Conservation (phyloP, 2,329 filamentous ascomycete species). For the Aspergillus sp. region DNA sequence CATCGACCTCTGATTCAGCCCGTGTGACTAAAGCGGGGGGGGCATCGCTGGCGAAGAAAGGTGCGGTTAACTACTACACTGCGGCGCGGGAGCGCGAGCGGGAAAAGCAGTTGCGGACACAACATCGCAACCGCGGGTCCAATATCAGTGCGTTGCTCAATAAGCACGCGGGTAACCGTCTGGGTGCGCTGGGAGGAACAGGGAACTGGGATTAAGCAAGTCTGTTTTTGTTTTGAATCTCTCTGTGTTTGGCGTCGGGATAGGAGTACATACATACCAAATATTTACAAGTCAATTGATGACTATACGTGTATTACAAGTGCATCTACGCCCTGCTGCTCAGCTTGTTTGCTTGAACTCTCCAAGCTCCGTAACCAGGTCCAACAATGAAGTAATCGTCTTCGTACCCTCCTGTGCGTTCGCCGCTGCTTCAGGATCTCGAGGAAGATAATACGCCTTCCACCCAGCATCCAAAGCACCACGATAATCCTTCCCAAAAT, state of each 20-base stretch:
- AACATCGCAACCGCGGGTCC: conserved; percentile 49
- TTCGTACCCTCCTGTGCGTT: conserved; percentile 12
- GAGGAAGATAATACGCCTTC: conserved; percentile 40
- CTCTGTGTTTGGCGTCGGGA: neutral
- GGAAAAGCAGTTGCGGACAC: conserved; percentile 57
- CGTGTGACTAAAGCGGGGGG: conserved; percentile 39
- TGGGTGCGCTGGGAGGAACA: conserved; percentile 40
- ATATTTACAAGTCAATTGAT: neutral
- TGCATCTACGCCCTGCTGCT: conserved; percentile 3
- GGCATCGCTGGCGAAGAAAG: conserved; percentile 60
- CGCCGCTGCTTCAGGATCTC: conserved; percentile 19
- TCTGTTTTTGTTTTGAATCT: conserved; percentile 1
- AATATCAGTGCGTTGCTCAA: conserved; percentile 43
- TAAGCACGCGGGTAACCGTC: conserved; percentile 44
- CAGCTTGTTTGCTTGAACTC: neutral
- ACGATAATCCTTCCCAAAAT: conserved; percentile 47
- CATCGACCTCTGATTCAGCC: conserved; percentile 29
- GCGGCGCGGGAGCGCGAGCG: conserved; percentile 63
- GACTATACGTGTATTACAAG: neutral
- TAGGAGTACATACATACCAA: conserved; percentile 7
- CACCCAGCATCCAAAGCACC: conserved; percentile 45
- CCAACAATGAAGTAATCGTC: conserved; percentile 30
- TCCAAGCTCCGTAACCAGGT: conserved; percentile 28
- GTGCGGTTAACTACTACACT: conserved; percentile 61
- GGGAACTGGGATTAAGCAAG: conserved; percentile 48